Evolutionary conservation across 2,329 filamentous ascomycete species (phyloP).

Genomic region (Colletotrichum tabaci): DNA sequence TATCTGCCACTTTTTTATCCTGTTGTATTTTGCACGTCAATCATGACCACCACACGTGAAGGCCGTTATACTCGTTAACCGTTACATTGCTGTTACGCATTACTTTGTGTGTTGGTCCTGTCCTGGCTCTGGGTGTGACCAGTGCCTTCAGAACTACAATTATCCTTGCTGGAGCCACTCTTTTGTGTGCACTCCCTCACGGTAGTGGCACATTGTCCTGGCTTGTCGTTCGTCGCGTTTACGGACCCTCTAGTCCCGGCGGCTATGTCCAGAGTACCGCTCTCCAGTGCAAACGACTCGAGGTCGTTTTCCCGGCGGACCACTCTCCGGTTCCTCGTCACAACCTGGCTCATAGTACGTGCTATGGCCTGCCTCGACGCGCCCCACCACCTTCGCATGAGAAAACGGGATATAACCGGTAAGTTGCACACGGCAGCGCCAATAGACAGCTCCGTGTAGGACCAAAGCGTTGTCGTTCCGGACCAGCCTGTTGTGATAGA

Average conservation of each 20-base stretch:
- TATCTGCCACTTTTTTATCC: too few species aligned
- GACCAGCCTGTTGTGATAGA: constrained; percentile 19
- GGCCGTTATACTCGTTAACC: too few species aligned
- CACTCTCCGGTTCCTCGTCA: constrained; percentile 1
- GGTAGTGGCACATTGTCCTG: neutral
- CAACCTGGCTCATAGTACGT: constrained; percentile 6
- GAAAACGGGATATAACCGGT: constrained; percentile 20
- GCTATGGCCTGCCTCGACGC: constrained; percentile 1
- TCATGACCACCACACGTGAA: too few species aligned
- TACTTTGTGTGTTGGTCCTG: neutral
- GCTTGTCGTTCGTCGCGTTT: neutral
- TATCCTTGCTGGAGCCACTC: neutral
- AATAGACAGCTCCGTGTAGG: constrained; percentile 15
- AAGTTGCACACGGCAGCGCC: constrained; percentile 30
- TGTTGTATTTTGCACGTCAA: too few species aligned
- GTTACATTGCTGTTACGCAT: neutral
- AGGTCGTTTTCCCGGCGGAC: neutral
- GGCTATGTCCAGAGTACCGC: neutral
- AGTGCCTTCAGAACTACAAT: neutral
- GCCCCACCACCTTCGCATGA: constrained; percentile 15
- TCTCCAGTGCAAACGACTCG: constrained; percentile 8
- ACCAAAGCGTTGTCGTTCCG: constrained; percentile 22
- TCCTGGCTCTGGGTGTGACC: neutral
- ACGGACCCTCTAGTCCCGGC: neutral
- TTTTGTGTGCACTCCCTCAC: neutral